Conservation (phyloP, 306 rosid genomes). For the Castanopsis chinensis region DNA sequence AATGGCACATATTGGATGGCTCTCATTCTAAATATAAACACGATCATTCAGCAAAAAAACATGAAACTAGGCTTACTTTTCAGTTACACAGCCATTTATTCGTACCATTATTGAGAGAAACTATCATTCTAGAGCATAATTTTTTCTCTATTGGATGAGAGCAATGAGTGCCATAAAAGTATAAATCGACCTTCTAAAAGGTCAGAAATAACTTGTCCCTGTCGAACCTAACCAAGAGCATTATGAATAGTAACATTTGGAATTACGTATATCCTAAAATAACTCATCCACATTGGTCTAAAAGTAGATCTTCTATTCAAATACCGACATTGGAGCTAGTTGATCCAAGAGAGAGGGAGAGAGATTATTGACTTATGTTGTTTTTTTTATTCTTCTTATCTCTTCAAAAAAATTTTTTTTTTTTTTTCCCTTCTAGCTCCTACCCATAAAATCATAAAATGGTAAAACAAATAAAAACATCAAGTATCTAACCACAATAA, state of each 20-base stretch:
- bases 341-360: not conserved
- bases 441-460: too few relatives aligned
- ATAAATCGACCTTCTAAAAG: not conserved
- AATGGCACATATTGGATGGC: not conserved
- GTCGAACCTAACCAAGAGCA: not conserved
- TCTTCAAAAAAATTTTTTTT: too few relatives aligned
- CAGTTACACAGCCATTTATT: not conserved
- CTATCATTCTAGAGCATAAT: not conserved
- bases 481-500: too few relatives aligned
- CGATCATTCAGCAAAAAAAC: not conserved
- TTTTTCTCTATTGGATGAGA: not conserved
- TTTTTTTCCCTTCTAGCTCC: too few relatives aligned
- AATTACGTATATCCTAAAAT: not conserved
- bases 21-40: not conserved
- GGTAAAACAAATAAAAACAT: too few relatives aligned
- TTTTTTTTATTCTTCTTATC: too few relatives aligned
- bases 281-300: not conserved
- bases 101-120: not conserved
- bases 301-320: not conserved
- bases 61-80: not conserved
- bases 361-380: not conserved
- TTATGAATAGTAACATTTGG: not conserved
- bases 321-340: not conserved
- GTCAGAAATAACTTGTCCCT: not conserved
- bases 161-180: too few relatives aligned